Base-by-base conservation (phyloP, 495 filamentous ascomycete species). In the Viridothelium virens region DNA sequence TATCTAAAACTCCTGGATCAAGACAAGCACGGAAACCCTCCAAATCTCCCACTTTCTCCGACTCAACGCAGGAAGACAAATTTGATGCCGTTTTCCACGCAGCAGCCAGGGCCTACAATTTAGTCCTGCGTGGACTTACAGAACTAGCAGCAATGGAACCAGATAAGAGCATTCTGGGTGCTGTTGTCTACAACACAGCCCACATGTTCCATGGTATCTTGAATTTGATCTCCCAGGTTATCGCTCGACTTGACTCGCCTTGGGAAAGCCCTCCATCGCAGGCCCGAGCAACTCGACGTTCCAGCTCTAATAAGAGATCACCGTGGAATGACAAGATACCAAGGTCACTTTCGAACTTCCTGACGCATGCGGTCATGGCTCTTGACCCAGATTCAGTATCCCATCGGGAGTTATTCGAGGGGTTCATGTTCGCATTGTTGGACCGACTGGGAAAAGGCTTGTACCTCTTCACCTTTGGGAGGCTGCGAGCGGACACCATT, bases 401-500 rank as follows among this genome's bases (percentile, higher is more conserved):
- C 6, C 74, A 76, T 47, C 62, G 67, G 36, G 63, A 73, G 31
- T 38, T 78, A 11, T 78, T 75, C 62, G 75, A 77, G 70, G 76
- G 76, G 1, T 73, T 73, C 56, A 68, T 70, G 14, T 77, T 72
- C 62, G 48, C 70, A 7, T 62, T 74, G 3, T 39, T 77, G 1
- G 64, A 74, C 18, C 70, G 69, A 38, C 66, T 75, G 16, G 74
- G 72, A 10, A 65, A 70, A 7, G 64, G 65, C 1, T 66, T 77
- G 16, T 75, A 70, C 62, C 64, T 68, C 44, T 65, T 63, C 46
- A 68, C 64, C 4, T 74, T 77, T 62, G 70, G 70, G 59, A 39
- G 7, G 59, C 18, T 33, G 37, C 18, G 38, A 46, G 48, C 56
- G 11, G 62, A 63, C 36, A 59, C 56, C 1, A 44, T 62, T 44